These are phyloP conservation scores for Fusarium foetens DNA, from an alignment of 2,329 filamentous ascomycete genomes.

Conservation along the genomic window DNA sequence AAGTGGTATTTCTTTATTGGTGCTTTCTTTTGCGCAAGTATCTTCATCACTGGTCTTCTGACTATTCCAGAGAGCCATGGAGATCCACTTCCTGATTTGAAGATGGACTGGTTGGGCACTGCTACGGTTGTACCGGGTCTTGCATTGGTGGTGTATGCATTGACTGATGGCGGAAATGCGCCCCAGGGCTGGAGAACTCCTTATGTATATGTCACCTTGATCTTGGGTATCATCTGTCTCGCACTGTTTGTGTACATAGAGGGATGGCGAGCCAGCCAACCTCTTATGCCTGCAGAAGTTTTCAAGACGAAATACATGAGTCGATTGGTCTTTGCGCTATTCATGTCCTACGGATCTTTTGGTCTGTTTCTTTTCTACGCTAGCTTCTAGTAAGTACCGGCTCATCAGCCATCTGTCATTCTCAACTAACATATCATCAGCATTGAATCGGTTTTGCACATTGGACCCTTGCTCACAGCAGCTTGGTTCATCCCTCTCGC, in stretches of 20 bases:
- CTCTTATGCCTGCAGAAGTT: constrained; percentile 75
- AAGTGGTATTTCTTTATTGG: constrained; percentile 79
- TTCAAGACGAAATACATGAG: constrained; percentile 77
- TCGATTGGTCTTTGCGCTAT: constrained; percentile 67
- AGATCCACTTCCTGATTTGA: constrained; percentile 38
- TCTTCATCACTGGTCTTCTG: constrained; percentile 52
- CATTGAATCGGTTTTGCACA: constrained; percentile 68
- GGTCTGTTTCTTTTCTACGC: constrained; percentile 77
- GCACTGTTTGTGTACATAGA: constrained; percentile 74
- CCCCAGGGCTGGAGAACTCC: constrained; percentile 76
- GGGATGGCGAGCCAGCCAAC: constrained; percentile 73
- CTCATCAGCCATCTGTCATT: fast-evolving
- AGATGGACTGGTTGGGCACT: constrained; percentile 77
- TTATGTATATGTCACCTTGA: constrained; percentile 74
- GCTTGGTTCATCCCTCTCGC: constrained; percentile 77
- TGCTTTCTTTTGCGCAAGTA: constrained; percentile 56
- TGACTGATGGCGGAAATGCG: constrained; percentile 78
- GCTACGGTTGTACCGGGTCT: constrained; percentile 71
- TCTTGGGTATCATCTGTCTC: constrained; percentile 70
- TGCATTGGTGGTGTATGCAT: constrained; percentile 76
- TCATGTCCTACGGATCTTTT: constrained; percentile 75
- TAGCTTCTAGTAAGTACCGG: constrained; percentile 67
- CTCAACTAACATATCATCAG: constrained; percentile 46
- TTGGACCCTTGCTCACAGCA: constrained; percentile 70
- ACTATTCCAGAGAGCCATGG: constrained; percentile 52